These are phyloP conservation scores for Capsicum baccatum DNA, from an alignment of 257 asterid species.

Conservation along the genomic window DNA sequence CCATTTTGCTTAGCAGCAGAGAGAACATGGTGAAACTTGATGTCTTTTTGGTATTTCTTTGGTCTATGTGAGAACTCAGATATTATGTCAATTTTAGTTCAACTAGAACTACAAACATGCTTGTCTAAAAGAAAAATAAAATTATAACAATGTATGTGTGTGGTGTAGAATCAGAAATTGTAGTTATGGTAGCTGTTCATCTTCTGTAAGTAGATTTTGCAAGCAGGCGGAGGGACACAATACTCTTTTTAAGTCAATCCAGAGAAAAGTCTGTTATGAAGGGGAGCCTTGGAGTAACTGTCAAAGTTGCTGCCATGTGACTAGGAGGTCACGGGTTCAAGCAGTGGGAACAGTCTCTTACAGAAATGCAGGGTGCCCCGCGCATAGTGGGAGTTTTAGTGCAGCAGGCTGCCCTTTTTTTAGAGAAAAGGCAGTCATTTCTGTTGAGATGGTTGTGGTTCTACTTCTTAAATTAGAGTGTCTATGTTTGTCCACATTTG, in stretches of 20 bases:
- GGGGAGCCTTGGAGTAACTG: no score
- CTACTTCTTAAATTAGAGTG: neutral
- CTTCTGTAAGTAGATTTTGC: slow-evolving; percentile 20
- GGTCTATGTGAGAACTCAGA: neutral
- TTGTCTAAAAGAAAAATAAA: neutral
- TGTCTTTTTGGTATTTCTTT: slow-evolving; percentile 11
- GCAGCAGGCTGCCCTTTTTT: neutral
- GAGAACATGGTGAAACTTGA: neutral
- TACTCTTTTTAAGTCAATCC: neutral
- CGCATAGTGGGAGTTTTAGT: no score
- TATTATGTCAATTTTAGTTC: neutral
- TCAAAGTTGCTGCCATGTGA: no score
- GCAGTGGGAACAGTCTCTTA: no score
- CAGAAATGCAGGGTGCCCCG: no score
- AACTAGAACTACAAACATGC: slow-evolving; percentile 11
- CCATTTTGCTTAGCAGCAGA: slow-evolving; percentile 2
- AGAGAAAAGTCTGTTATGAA: neutral
- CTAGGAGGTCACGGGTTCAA: no score
- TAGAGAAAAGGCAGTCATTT: neutral
- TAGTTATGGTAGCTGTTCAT: slow-evolving; percentile 5
- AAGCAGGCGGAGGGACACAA: neutral
- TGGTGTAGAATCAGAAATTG: neutral
- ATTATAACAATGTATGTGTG: neutral
- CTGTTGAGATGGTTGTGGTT: neutral
- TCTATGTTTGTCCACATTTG: neutral